Percentiles rank a stretch among this genome's conserved stretches.
Conservation (phyloP, 306 rosid species). For the Hylodesmum podocarpum region DNA sequence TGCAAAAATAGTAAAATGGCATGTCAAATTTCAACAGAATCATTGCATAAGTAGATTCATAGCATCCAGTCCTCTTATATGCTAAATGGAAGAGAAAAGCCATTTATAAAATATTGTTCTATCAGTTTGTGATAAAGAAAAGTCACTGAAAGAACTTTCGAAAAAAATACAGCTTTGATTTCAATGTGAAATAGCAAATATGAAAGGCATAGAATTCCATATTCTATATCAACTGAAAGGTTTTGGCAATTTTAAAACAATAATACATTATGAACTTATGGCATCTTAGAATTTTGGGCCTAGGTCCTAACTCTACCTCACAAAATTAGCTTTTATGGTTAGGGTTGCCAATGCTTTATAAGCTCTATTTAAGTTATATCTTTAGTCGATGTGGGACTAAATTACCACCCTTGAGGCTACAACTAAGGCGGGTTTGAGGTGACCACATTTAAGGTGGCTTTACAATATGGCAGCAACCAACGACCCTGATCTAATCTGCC, state of each 20-base stretch:
- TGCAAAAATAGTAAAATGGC: not conserved
- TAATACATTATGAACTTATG: not conserved
- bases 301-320: too few relatives aligned
- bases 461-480: not conserved
- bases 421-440: too few relatives aligned
- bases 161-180: conserved; percentile 10
- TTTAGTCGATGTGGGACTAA: too few relatives aligned
- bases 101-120: not conserved
- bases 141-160: not conserved
- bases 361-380: too few relatives aligned
- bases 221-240: conserved; percentile 6
- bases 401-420: too few relatives aligned
- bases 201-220: not conserved
- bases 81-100: not conserved
- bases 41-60: not conserved
- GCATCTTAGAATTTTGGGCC: too few relatives aligned
- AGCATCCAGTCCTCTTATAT: not conserved
- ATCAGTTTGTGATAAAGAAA: not conserved
- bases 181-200: conserved; percentile 51
- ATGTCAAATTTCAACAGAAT: not conserved
- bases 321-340: too few relatives aligned
- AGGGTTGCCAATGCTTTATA: too few relatives aligned
- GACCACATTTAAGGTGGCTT: too few relatives aligned
- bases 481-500: not conserved
- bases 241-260: not conserved